phyloP scores from a whole-genome alignment of 768 basidiomycete genomes.

The Calvatia gigantea region DNA sequence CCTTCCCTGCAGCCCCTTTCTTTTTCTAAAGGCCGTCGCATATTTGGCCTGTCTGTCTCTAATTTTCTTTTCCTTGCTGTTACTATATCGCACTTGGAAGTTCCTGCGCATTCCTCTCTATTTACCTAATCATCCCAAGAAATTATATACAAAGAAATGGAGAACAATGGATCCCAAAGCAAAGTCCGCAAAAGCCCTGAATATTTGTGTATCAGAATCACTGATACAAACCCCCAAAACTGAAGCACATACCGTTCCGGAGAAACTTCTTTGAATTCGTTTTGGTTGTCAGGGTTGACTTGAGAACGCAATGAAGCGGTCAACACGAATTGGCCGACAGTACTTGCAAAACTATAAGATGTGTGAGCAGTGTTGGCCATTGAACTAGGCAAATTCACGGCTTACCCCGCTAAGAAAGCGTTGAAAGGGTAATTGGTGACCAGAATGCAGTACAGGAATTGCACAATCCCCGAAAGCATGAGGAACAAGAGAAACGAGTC shows the following conservation, averaged over 20 bases:
- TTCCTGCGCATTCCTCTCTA: neutral
- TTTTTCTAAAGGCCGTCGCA: neutral
- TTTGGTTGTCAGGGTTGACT: slow-evolving; percentile 81
- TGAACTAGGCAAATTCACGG: slow-evolving; percentile 4
- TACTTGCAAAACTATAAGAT: slow-evolving; percentile 75
- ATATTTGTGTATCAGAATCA: slow-evolving; percentile 3
- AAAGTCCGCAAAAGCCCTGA: slow-evolving; percentile 96
- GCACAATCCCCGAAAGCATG: slow-evolving; percentile 83
- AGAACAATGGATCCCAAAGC: slow-evolving; percentile 91
- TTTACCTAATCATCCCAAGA: slow-evolving; percentile 71
- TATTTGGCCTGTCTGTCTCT: slow-evolving; percentile 3
- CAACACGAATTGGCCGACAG: slow-evolving; percentile 95
- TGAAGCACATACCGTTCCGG: slow-evolving; percentile 74
- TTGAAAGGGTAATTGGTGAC: slow-evolving; percentile 96
- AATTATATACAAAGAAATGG: slow-evolving; percentile 99
- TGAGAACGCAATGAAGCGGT: slow-evolving; percentile 90
- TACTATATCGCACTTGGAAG: too few relatives aligned
- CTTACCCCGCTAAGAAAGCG: slow-evolving; percentile 93
- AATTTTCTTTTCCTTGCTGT: slow-evolving; percentile 9
- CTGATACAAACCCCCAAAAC: neutral
- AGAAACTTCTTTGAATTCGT: slow-evolving; percentile 86
- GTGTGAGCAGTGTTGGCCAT: slow-evolving; percentile 1
- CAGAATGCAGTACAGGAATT: slow-evolving; percentile 89
- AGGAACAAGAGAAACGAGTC: slow-evolving; percentile 92
- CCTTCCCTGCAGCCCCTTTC: neutral